phyloP scores from a whole-genome alignment of 208 protist species.

The Acanthamoeba healyi region DNA sequence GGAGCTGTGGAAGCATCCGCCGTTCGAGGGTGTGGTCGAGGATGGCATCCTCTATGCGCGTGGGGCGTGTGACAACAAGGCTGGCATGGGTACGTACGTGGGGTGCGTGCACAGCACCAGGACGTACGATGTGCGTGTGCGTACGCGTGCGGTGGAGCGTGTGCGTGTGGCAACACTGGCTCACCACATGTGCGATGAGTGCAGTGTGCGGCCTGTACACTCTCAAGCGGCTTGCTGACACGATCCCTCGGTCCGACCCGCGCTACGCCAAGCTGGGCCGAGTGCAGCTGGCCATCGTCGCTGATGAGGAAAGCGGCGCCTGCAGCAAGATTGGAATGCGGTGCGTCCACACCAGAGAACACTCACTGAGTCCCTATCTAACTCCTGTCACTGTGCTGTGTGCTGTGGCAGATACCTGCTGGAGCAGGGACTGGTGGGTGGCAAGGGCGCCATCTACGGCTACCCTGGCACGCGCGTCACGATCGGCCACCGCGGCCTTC shows the following conservation, averaged over 20 bases:
- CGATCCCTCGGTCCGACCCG: neutral
- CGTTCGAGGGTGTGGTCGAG: neutral
- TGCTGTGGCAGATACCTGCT: conserved; percentile 59
- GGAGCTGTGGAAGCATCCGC: conserved; percentile 32
- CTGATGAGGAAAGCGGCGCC: conserved; percentile 70
- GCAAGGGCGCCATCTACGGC: conserved; percentile 64
- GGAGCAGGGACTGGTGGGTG: neutral
- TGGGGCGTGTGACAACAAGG: conserved; percentile 54
- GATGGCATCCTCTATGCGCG: conserved; percentile 53
- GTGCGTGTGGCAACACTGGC: too few species aligned
- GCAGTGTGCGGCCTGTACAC: conserved; percentile 50
- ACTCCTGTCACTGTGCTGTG: neutral
- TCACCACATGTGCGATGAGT: too few species aligned
- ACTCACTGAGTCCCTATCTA: too few species aligned
- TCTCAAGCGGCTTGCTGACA: conserved; percentile 20
- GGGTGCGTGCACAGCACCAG: too few species aligned
- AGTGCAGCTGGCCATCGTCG: conserved; percentile 57
- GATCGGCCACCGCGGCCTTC: neutral
- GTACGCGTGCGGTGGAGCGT: neutral
- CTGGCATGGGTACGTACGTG: conserved; percentile 13
- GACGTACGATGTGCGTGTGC: too few species aligned
- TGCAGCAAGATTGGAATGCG: conserved; percentile 47
- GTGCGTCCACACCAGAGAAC: too few species aligned
- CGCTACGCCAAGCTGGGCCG: neutral
- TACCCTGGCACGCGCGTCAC: conserved; percentile 40